phyloP scores from a whole-genome alignment of 169 alveolate genomes.

The Perkinsus marinus region DNA sequence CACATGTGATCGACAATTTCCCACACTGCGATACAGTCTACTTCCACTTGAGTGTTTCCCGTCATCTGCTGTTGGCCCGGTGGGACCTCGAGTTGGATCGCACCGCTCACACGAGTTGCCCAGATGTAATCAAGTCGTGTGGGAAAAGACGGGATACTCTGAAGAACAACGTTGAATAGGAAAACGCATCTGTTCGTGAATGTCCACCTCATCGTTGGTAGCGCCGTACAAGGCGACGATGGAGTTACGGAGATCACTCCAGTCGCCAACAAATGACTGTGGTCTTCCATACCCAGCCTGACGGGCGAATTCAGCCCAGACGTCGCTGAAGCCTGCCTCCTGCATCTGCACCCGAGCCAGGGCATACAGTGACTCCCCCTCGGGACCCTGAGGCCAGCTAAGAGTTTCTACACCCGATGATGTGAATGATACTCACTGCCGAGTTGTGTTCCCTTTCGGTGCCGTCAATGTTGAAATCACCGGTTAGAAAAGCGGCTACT shows the following conservation, averaged over 20 bases:
- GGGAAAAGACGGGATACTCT: background rate
- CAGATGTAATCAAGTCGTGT: background rate
- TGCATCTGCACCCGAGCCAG: background rate
- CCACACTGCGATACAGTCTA: too few relatives aligned
- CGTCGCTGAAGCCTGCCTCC: background rate
- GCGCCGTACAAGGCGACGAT: background rate
- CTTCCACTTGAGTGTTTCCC: too few relatives aligned
- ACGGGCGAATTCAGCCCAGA: background rate
- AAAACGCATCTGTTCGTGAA: background rate
- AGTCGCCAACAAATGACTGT: background rate
- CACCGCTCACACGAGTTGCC: background rate
- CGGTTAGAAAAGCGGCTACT: background rate
- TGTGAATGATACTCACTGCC: background rate
- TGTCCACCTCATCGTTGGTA: background rate
- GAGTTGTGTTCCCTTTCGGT: background rate
- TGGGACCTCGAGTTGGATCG: background rate
- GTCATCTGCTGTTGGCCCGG: background rate
- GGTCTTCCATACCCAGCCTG: background rate
- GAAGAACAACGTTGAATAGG: background rate
- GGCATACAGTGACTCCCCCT: background rate
- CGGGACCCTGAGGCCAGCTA: background rate
- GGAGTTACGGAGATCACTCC: background rate
- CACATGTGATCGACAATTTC: too few relatives aligned
- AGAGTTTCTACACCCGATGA: background rate
- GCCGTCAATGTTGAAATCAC: background rate